Conservation (phyloP, 345 rosid species). For the Eucalyptus sp. region DNA sequence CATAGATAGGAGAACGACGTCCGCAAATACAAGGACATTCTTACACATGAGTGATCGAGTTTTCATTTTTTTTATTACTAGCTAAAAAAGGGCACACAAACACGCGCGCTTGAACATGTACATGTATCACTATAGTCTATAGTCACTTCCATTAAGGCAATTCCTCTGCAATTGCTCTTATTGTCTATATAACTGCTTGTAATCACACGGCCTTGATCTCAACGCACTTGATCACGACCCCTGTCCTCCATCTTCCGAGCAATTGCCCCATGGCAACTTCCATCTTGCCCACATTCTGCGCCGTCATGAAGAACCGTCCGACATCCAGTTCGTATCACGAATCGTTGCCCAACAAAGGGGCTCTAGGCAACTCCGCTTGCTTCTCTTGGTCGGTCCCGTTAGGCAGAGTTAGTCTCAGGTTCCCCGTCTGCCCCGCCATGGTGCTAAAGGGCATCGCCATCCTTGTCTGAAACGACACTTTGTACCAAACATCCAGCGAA, state of each 20-base stretch:
- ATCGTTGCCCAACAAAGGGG: background rate
- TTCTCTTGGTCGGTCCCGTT: background rate
- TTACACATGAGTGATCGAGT: background rate
- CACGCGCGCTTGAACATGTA: rapidly evolving
- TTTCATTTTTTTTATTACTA: background rate
- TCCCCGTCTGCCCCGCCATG: background rate
- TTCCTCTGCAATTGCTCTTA: background rate
- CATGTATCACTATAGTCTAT: background rate
- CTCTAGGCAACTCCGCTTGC: background rate
- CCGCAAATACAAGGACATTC: background rate
- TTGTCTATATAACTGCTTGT: background rate
- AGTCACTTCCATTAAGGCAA: background rate
- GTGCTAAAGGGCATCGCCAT: background rate
- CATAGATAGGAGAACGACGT: background rate
- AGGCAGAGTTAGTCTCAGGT: background rate
- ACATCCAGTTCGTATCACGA: background rate
- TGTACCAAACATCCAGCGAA: background rate
- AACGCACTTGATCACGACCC: background rate
- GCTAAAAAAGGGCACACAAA: background rate
- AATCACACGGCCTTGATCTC: background rate
- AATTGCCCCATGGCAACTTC: background rate
- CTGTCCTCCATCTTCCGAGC: background rate
- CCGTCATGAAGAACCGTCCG: background rate
- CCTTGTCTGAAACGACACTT: background rate
- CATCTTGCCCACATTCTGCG: background rate